Percentiles rank a stretch among this genome's conserved stretches.
Conservation (phyloP, 441 rosid species). For the Populus tomentosa region DNA sequence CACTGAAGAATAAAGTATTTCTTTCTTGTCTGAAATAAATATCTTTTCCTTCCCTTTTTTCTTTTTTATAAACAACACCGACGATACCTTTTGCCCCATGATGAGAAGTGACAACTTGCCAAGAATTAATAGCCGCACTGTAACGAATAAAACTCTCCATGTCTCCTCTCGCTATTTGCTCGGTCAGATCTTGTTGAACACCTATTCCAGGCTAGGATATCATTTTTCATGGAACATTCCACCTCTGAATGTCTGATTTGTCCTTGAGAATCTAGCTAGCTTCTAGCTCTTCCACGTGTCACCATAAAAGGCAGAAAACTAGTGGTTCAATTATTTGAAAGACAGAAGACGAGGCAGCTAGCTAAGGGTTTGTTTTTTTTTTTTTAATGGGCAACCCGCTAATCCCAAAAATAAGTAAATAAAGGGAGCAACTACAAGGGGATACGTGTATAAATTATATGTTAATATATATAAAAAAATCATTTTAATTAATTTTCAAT, state of each 20-base stretch:
- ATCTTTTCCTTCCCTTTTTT: not conserved
- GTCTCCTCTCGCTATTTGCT: not conserved
- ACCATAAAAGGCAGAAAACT: not conserved
- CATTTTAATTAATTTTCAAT: no score
- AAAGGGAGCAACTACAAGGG: not conserved
- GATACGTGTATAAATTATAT: no score
- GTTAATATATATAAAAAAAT: no score
- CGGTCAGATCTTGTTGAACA: not conserved
- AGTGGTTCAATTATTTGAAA: not conserved
- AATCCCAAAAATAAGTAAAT: not conserved
- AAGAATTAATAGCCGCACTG: not conserved
- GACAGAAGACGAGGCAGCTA: not conserved
- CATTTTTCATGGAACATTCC: constrained; percentile 2
- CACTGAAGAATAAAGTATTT: not conserved
- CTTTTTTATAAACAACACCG: no score
- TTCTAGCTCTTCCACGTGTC: not conserved
- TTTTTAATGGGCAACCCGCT: not conserved
- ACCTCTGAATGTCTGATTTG: constrained; percentile 1
- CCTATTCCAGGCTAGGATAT: not conserved
- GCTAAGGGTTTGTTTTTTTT: no score
- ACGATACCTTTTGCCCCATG: no score
- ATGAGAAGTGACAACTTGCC: not conserved
- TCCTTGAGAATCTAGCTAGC: not conserved
- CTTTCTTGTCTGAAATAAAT: not conserved
- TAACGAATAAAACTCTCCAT: not conserved